These are phyloP conservation scores for Pugionium dolabratum DNA, from an alignment of 345 rosid species.

Conservation along the genomic window DNA sequence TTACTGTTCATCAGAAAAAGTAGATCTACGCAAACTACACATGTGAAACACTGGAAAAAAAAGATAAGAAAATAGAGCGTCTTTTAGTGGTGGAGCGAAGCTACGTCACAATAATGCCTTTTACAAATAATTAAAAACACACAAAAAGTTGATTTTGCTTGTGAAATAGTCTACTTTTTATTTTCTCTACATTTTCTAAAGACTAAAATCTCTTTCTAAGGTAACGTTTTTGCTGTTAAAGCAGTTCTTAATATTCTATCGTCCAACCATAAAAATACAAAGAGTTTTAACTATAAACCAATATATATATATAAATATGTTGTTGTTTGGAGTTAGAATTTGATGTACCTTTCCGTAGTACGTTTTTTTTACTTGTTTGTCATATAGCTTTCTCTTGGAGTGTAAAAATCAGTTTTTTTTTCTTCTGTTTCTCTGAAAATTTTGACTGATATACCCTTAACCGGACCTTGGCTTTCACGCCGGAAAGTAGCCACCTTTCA, in stretches of 20 bases:
- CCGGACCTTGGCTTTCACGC: slow-evolving; percentile 40
- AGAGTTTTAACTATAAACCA: slow-evolving; percentile 11
- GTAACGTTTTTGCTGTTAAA: slow-evolving; percentile 28
- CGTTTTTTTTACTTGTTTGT: slow-evolving; percentile 24
- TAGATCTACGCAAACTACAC: slow-evolving; percentile 37
- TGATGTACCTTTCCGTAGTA: slow-evolving; percentile 47
- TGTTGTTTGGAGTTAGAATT: slow-evolving; percentile 2
- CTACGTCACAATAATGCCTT: slow-evolving; percentile 22
- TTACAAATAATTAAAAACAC: slow-evolving; percentile 10
- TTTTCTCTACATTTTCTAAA: background rate
- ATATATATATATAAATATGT: background rate
- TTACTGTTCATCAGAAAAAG: slow-evolving; percentile 31
- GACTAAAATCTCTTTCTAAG: background rate
- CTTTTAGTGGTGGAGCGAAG: slow-evolving; percentile 36
- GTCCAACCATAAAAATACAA: slow-evolving; percentile 18
- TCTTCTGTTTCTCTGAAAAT: background rate
- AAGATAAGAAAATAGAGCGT: slow-evolving; percentile 12
- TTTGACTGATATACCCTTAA: background rate
- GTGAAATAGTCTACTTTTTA: slow-evolving; percentile 5
- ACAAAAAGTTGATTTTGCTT: slow-evolving; percentile 26
- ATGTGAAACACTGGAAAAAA: slow-evolving; percentile 21
- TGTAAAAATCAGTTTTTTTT: slow-evolving; percentile 5
- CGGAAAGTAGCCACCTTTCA: slow-evolving; percentile 43
- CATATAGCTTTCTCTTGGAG: slow-evolving; percentile 16
- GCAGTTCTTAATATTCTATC: slow-evolving; percentile 17